Evolutionary conservation across 2,329 filamentous ascomycete species (phyloP).

Genomic region (Aspergillus quadricinctus): DNA sequence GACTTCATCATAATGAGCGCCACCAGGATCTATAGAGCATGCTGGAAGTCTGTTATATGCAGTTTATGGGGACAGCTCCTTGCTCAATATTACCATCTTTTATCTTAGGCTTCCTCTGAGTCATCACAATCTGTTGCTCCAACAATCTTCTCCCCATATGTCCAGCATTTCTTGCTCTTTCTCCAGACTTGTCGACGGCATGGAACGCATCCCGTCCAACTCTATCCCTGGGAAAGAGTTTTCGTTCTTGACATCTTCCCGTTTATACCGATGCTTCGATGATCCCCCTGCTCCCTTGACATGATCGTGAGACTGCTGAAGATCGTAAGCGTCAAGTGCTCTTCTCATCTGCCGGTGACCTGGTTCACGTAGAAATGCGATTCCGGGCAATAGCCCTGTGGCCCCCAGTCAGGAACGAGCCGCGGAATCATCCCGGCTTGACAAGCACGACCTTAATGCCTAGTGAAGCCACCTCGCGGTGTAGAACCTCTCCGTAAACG

Average conservation of each 20-base stretch:
- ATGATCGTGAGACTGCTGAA: conserved; percentile 4
- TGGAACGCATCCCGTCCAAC: conserved; percentile 1
- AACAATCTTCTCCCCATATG: conserved; percentile 4
- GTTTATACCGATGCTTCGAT: conserved; percentile 12
- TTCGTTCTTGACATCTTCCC: conserved; percentile 1
- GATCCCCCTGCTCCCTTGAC: conserved; percentile 9
- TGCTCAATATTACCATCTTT: neutral
- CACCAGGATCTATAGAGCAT: too few relatives aligned
- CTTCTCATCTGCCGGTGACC: neutral
- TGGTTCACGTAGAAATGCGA: neutral
- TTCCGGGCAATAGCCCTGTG: conserved; percentile 1
- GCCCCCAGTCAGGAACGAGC: too few relatives aligned
- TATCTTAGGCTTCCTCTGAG: neutral
- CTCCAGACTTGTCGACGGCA: conserved; percentile 4
- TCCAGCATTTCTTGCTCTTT: conserved; percentile 6
- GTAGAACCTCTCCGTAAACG: conserved; percentile 1
- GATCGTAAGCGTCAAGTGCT: conserved; percentile 1
- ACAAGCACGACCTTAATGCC: conserved; percentile 13
- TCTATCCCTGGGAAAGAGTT: conserved; percentile 1
- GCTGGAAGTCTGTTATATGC: neutral
- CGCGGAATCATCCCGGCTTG: conserved; percentile 15
- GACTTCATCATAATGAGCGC: too few relatives aligned
- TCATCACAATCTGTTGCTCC: conserved; percentile 10
- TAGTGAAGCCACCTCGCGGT: conserved; percentile 12
- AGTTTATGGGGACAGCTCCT: neutral